Evolutionary conservation across 2,329 filamentous ascomycete genomes (phyloP).

Genomic region (Nannizziopsis barbatae): DNA sequence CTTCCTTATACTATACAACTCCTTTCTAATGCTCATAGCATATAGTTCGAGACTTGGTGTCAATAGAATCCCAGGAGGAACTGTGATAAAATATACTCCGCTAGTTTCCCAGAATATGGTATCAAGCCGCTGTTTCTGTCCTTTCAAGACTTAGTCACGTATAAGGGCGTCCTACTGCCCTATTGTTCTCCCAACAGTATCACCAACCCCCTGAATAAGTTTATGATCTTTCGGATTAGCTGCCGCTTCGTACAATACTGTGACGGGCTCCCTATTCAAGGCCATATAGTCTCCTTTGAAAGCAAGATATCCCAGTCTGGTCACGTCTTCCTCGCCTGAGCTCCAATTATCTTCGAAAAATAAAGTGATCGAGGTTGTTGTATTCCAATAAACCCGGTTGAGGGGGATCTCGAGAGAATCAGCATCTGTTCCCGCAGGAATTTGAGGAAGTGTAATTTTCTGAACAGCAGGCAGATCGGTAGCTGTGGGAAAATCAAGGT

Average conservation of each 20-base stretch:
- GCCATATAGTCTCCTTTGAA: slow-evolving; percentile 94
- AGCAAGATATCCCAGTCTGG: slow-evolving; percentile 67
- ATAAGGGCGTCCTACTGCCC: slow-evolving; percentile 27
- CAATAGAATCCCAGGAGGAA: no score
- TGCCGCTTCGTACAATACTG: slow-evolving; percentile 86
- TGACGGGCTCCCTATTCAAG: slow-evolving; percentile 67
- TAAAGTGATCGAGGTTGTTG: slow-evolving; percentile 66
- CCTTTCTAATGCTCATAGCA: no score
- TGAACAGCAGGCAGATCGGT: slow-evolving; percentile 62
- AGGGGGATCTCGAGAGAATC: slow-evolving; percentile 82
- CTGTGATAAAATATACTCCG: no score
- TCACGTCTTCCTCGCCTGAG: slow-evolving; percentile 67
- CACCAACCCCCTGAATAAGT: slow-evolving; percentile 35
- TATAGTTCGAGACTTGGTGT: no score
- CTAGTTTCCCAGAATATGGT: not conserved
- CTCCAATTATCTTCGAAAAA: slow-evolving; percentile 91
- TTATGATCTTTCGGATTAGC: slow-evolving; percentile 80
- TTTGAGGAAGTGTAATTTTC: slow-evolving; percentile 64
- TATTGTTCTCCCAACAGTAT: slow-evolving; percentile 30
- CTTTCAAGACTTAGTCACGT: not conserved
- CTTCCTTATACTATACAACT: no score
- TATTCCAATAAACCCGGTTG: slow-evolving; percentile 77
- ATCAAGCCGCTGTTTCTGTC: not conserved
- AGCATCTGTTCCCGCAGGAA: slow-evolving; percentile 37
- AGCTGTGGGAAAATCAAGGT: slow-evolving; percentile 73